A percentile compares a stretch with the other conserved stretches of the same genome.
Evolutionary conservation across 768 basidiomycete species (phyloP).

Genomic region (Tephrocybe sp.): DNA sequence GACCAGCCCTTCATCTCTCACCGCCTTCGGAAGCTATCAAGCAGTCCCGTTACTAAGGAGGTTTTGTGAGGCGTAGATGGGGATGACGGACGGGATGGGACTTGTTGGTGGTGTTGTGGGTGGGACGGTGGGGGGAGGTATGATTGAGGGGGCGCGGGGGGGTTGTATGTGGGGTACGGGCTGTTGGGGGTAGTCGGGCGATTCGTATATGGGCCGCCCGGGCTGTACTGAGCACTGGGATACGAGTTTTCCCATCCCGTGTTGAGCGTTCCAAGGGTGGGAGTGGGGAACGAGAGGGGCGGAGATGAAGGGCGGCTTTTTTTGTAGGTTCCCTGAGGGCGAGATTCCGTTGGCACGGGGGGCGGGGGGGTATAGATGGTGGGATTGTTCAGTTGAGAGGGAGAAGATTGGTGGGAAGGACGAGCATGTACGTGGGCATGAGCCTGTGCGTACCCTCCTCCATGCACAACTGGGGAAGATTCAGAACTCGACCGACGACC

Average conservation of each 20-base stretch:
- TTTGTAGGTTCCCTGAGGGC: conserved; percentile 1
- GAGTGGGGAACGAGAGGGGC: conserved; percentile 11
- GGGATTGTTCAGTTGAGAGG: conserved; percentile 43
- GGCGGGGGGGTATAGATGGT: conserved; percentile 37
- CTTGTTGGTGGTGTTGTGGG: neutral
- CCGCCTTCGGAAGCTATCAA: conserved; percentile 20
- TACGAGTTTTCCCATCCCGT: conserved; percentile 9
- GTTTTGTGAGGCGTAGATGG: conserved; percentile 4
- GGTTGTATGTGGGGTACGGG: neutral
- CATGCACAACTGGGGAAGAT: conserved; percentile 17
- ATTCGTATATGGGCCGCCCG: neutral
- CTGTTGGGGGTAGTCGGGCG: too few relatives aligned
- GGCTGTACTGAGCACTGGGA: neutral
- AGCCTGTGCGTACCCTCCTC: neutral
- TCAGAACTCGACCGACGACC: too few relatives aligned
- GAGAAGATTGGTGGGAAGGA: conserved; percentile 35
- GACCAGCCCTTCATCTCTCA: neutral
- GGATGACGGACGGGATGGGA: neutral
- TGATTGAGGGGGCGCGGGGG: neutral
- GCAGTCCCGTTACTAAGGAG: conserved; percentile 11
- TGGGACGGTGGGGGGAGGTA: conserved; percentile 4
- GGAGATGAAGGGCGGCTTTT: neutral
- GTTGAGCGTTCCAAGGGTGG: conserved; percentile 10
- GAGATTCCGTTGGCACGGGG: conserved; percentile 18
- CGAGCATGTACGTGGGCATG: conserved; percentile 28